phyloP scores from a whole-genome alignment of 2,329 filamentous ascomycete genomes.

The Clarireedia paspali region DNA sequence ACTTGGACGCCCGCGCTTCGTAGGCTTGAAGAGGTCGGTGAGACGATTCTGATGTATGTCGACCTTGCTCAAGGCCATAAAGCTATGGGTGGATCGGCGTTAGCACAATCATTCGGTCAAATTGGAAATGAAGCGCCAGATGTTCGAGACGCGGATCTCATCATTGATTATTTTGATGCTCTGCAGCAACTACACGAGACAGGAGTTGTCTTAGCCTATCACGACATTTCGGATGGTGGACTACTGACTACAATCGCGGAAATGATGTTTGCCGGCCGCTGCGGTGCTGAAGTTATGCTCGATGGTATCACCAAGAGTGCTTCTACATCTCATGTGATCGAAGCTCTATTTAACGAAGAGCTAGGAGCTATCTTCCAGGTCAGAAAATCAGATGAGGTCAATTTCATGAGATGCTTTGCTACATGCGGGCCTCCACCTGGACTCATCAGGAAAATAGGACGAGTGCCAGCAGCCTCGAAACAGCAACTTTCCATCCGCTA shows the following conservation, averaged over 20 bases:
- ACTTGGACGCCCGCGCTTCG: conserved; percentile 93
- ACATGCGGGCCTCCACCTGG: conserved; percentile 79
- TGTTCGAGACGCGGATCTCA: conserved; percentile 70
- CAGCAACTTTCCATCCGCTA: conserved; percentile 73
- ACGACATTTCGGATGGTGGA: conserved; percentile 90
- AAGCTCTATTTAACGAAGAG: conserved; percentile 90
- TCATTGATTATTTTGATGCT: conserved; percentile 89
- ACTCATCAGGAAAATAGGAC: conserved; percentile 77
- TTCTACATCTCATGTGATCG: conserved; percentile 53
- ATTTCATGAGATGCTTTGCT: conserved; percentile 85
- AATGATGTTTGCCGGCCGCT: conserved; percentile 97
- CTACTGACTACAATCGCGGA: conserved; percentile 84
- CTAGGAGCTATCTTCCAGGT: conserved; percentile 95
- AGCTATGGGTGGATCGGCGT: conserved; percentile 80
- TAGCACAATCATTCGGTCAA: conserved; percentile 83
- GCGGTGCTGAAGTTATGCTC: conserved; percentile 77
- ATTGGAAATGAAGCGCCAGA: conserved; percentile 81
- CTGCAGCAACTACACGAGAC: conserved; percentile 58
- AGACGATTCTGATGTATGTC: conserved; percentile 82
- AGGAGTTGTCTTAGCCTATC: conserved; percentile 80
- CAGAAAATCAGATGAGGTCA: conserved; percentile 71
- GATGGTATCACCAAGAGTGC: conserved; percentile 62
- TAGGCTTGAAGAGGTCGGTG: conserved; percentile 77
- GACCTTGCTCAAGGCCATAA: conserved; percentile 77
- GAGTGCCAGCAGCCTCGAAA: conserved; percentile 59